phyloP scores from a whole-genome alignment of 768 basidiomycete species.

The Phaeotremella fagi region DNA sequence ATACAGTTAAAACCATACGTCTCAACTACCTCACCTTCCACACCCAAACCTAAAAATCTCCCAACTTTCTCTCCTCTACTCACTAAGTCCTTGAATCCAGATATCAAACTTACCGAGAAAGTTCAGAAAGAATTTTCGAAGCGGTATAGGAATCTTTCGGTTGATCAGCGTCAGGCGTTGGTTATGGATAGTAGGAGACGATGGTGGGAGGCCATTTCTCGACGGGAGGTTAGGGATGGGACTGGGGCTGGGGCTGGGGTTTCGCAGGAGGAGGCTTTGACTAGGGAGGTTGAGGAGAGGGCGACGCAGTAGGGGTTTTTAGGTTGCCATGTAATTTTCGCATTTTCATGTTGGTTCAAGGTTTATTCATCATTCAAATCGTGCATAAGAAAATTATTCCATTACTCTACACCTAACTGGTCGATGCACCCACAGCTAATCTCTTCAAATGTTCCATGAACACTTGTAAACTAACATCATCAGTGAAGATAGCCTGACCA shows the following conservation, averaged over 20 bases:
- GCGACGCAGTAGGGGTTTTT: too few relatives aligned
- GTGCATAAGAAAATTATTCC: too few relatives aligned
- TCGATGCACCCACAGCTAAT: slow-evolving; percentile 53
- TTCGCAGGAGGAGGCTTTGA: not conserved
- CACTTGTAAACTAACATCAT: slow-evolving; percentile 78
- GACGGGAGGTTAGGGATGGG: slow-evolving; percentile 11
- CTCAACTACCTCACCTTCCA: slow-evolving; percentile 22
- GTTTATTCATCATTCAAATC: too few relatives aligned
- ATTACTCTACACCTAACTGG: slow-evolving; percentile 32
- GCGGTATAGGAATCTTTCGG: slow-evolving; percentile 22
- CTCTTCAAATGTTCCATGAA: slow-evolving; percentile 83
- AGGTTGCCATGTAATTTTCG: too few relatives aligned
- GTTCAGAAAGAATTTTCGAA: slow-evolving; percentile 23
- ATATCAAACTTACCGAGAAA: slow-evolving; percentile 8
- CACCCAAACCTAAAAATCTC: slow-evolving; percentile 2
- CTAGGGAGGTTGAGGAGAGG: slow-evolving; percentile 11
- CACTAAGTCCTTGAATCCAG: slow-evolving; percentile 7
- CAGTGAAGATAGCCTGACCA: slow-evolving; percentile 95
- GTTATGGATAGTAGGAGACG: slow-evolving; percentile 36
- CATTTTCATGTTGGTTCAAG: too few relatives aligned
- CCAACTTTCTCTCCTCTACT: slow-evolving; percentile 13
- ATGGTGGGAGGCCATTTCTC: too few relatives aligned
- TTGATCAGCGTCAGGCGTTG: slow-evolving; percentile 30
- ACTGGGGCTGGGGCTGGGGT: not conserved
- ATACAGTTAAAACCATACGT: slow-evolving; percentile 38